These are phyloP conservation scores for Zasmidium cellare DNA, from an alignment of 2,329 filamentous ascomycete genomes.

Conservation along the genomic window DNA sequence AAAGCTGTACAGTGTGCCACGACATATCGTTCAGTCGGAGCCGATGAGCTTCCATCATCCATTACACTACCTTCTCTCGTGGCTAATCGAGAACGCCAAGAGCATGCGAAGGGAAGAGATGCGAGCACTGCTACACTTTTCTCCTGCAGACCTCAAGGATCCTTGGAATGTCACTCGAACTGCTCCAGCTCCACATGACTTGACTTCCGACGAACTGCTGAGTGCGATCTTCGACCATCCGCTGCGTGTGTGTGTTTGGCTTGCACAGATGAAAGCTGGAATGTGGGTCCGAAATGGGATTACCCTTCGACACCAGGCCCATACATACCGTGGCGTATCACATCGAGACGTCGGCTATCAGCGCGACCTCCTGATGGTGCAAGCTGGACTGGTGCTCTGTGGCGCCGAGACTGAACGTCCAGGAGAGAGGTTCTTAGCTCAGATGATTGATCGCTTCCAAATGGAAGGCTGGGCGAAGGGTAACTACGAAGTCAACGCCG, in stretches of 20 bases:
- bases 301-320: constrained; percentile 91
- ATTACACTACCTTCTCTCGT: constrained; percentile 92
- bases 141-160: constrained; percentile 65
- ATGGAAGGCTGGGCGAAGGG: constrained; percentile 86
- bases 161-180: constrained; percentile 30
- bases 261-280: constrained; percentile 95
- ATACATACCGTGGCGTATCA: constrained; percentile 84
- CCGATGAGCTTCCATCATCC: constrained; percentile 97
- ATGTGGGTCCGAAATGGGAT: constrained; percentile 99
- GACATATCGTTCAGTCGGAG: constrained; percentile 84
- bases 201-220: constrained; percentile 31
- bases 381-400: constrained; percentile 85
- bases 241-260: constrained; percentile 88
- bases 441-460: constrained; percentile 88
- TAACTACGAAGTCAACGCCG: constrained; percentile 70
- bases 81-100: constrained; percentile 88
- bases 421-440: constrained; percentile 67
- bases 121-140: constrained; percentile 68
- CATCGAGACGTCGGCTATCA: constrained; percentile 93
- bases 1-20: constrained; percentile 64
- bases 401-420: constrained; percentile 63
- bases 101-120: constrained; percentile 69
- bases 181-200: constrained; percentile 19
- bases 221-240: constrained; percentile 79
- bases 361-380: constrained; percentile 89